Evolutionary conservation across 2,329 filamentous ascomycete species (phyloP).

Genomic region (Corinectria fuckeliana): DNA sequence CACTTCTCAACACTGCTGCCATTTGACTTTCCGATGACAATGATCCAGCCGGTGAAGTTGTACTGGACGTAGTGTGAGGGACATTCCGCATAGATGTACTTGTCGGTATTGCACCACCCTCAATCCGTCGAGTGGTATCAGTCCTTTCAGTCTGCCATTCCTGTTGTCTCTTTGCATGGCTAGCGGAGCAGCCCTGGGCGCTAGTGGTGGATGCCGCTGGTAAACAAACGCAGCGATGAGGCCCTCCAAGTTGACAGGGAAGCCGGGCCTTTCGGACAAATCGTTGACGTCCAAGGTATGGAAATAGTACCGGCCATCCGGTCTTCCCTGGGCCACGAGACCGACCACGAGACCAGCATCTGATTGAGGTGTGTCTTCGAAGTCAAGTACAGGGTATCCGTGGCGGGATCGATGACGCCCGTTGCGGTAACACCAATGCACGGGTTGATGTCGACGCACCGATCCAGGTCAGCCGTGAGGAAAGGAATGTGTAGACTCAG

Average conservation of each 20-base stretch:
- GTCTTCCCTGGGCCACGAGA: conserved; percentile 41
- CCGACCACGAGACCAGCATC: conserved; percentile 32
- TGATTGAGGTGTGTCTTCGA: conserved; percentile 52
- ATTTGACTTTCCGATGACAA: conserved; percentile 54
- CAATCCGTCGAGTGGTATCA: too few species aligned
- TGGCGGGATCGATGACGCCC: conserved; percentile 53
- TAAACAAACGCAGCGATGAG: conserved; percentile 54
- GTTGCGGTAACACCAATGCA: conserved; percentile 54
- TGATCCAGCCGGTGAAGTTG: conserved; percentile 61
- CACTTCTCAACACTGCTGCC: conserved; percentile 48
- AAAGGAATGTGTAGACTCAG: conserved; percentile 59
- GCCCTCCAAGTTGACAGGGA: conserved; percentile 57
- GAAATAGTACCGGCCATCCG: conserved; percentile 45
- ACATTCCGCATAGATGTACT: conserved; percentile 59
- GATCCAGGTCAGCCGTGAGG: conserved; percentile 53
- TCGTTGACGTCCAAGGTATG: conserved; percentile 49
- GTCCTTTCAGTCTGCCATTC: too few species aligned
- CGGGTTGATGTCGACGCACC: conserved; percentile 57
- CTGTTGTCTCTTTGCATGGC: too few species aligned
- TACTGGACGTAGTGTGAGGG: conserved; percentile 63
- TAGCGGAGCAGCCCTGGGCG: conserved; percentile 55
- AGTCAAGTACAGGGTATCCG: conserved; percentile 52
- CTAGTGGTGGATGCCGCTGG: conserved; percentile 59
- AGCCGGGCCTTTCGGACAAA: conserved; percentile 47
- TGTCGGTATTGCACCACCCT: too few species aligned